These are phyloP conservation scores for Coleophoma eucalyptorum DNA, from an alignment of 2,329 filamentous ascomycete genomes.

Conservation along the genomic window DNA sequence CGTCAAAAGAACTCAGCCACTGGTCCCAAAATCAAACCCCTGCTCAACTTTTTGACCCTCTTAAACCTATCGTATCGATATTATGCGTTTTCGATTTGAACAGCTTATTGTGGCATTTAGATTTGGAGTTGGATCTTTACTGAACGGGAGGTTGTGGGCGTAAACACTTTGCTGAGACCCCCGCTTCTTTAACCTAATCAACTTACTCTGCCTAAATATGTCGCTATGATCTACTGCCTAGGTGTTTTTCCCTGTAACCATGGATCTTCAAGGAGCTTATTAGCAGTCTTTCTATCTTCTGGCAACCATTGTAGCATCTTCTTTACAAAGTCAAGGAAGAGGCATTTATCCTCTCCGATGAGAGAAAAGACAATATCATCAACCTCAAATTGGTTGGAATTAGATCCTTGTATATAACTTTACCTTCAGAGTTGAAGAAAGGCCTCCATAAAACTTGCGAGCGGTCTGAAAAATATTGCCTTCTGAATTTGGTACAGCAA, in stretches of 20 bases:
- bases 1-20: too few species aligned
- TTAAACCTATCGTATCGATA: too few species aligned
- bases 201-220: too few species aligned
- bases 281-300: slow-evolving; percentile 28
- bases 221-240: slow-evolving; percentile 5
- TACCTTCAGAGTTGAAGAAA: slow-evolving; percentile 32
- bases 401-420: slow-evolving; percentile 28
- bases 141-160: too few species aligned
- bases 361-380: slow-evolving; percentile 23
- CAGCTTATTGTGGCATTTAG: too few species aligned
- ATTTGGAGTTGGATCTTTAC: too few species aligned
- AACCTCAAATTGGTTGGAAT: slow-evolving; percentile 27
- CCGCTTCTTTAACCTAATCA: too few species aligned
- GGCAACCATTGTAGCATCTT: slow-evolving; percentile 30
- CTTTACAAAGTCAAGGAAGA: slow-evolving; percentile 26
- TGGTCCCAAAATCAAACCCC: too few species aligned
- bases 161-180: too few species aligned
- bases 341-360: slow-evolving; percentile 23
- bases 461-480: slow-evolving; percentile 26
- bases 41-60: too few species aligned
- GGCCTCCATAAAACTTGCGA: slow-evolving; percentile 30
- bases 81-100: too few species aligned
- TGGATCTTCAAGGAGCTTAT: slow-evolving; percentile 26
- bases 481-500: slow-evolving; percentile 13
- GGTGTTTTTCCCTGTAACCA: slow-evolving; percentile 15